Evolutionary conservation across 805 yeast genomes (phyloP).

Genomic region (Myxozyma geophila): DNA sequence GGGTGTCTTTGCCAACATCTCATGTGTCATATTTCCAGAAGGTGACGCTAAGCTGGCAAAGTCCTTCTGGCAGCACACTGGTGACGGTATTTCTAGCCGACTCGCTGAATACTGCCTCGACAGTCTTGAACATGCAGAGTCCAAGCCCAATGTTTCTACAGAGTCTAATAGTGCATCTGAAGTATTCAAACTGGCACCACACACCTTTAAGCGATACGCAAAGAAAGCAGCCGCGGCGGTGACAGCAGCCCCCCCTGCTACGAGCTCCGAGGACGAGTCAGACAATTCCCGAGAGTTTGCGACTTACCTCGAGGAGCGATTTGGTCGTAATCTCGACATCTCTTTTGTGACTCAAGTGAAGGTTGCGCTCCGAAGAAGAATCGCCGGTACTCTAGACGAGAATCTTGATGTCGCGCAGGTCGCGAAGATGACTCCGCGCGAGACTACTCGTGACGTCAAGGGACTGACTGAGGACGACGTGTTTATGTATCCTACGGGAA

Average conservation of each 20-base stretch:
- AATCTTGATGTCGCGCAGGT: conserved; percentile 41
- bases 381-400: conserved; percentile 64
- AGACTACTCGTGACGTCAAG: conserved; percentile 34
- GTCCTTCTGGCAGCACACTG: conserved; percentile 95
- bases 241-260: conserved; percentile 2
- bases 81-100: conserved; percentile 94
- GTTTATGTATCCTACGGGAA: conserved; percentile 84
- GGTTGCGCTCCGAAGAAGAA: conserved; percentile 69
- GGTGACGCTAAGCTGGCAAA: conserved; percentile 67
- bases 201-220: conserved; percentile 33
- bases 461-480: conserved; percentile 65
- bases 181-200: conserved; percentile 21
- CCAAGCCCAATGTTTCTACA: background rate
- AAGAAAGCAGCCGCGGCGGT: conserved; percentile 15
- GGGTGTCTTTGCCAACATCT: conserved; percentile 60
- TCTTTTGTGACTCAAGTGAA: conserved; percentile 78
- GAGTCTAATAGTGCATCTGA: conserved; percentile 21
- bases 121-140: conserved; percentile 30
- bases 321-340: conserved; percentile 85
- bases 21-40: conserved; percentile 75
- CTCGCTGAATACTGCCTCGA: conserved; percentile 81
- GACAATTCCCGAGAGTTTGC: conserved; percentile 34
- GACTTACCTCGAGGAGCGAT: conserved; percentile 71
- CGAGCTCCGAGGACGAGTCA: conserved; percentile 28
- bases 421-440: conserved; percentile 25